Evolutionary conservation across 371 early-diverging fungal species (phyloP).

Genomic region (Mucor racemosus): DNA sequence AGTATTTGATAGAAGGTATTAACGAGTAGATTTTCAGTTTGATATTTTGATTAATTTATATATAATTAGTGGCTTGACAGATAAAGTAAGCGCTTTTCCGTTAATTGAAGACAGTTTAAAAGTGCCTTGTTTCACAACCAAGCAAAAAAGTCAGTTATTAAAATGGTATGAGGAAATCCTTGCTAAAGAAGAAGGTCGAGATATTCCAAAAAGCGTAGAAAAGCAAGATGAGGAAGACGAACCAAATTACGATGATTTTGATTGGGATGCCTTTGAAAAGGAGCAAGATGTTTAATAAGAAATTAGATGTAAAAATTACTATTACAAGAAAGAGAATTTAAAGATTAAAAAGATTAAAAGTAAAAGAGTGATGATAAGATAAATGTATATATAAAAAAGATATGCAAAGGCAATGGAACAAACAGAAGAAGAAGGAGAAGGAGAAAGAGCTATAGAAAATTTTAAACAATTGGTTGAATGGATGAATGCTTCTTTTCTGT

Average conservation of each 20-base stretch:
- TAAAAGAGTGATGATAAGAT: slow-evolving; percentile 10
- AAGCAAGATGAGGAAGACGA: slow-evolving; percentile 15
- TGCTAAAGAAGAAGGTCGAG: slow-evolving; percentile 27
- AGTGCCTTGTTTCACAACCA: slow-evolving; percentile 48
- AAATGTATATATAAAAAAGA: slow-evolving; percentile 13
- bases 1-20: slow-evolving; percentile 38
- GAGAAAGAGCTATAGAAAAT: neutral
- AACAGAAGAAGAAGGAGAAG: neutral
- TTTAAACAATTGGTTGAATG: slow-evolving; percentile 11
- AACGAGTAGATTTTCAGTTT: neutral
- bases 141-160: slow-evolving; percentile 40
- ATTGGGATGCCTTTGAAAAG: slow-evolving; percentile 49
- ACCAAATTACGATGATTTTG: slow-evolving; percentile 42
- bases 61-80: slow-evolving; percentile 17
- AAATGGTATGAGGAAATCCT: slow-evolving; percentile 51
- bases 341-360: slow-evolving; percentile 6
- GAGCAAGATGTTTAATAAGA: slow-evolving; percentile 8
- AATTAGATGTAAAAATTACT: slow-evolving; percentile 10
- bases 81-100: slow-evolving; percentile 29
- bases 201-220: neutral
- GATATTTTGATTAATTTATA: neutral
- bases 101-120: slow-evolving; percentile 48
- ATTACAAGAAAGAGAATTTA: neutral
- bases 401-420: slow-evolving; percentile 2
- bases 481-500: slow-evolving; percentile 12